Evolutionary conservation across 2,329 filamentous ascomycete species (phyloP).

Genomic region (Bipolaris gigantea): DNA sequence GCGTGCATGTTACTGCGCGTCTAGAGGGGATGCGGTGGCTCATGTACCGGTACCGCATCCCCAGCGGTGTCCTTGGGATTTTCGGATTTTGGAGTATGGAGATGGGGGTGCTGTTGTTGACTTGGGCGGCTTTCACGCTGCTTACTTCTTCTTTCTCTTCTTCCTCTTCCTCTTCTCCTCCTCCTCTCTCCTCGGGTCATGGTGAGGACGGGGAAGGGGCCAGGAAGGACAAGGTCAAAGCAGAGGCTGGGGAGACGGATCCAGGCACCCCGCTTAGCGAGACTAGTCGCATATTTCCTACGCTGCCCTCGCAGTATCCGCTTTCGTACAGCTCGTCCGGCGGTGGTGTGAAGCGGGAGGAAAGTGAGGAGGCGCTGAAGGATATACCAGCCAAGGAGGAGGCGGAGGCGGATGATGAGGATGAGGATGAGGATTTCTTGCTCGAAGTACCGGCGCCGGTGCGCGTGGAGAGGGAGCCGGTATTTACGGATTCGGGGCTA

Average conservation of each 20-base stretch:
- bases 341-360: not conserved
- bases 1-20: slow-evolving; percentile 70
- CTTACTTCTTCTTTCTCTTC: slow-evolving; percentile 29
- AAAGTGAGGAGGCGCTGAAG: slow-evolving; percentile 10
- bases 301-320: slow-evolving; percentile 48
- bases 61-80: slow-evolving; percentile 70
- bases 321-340: slow-evolving; percentile 42
- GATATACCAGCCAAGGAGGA: slow-evolving; percentile 32
- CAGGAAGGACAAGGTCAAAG: not conserved
- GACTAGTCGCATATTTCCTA: slow-evolving; percentile 54
- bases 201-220: not conserved
- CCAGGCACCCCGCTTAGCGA: slow-evolving; percentile 46
- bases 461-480: slow-evolving; percentile 9
- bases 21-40: slow-evolving; percentile 71
- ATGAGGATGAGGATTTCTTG: slow-evolving; percentile 51
- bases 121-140: slow-evolving; percentile 62
- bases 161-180: slow-evolving; percentile 29
- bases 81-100: slow-evolving; percentile 76
- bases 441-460: slow-evolving; percentile 36
- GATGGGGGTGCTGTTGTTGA: slow-evolving; percentile 65
- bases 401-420: slow-evolving; percentile 50
- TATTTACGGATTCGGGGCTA: slow-evolving; percentile 49
- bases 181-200: not conserved
- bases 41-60: slow-evolving; percentile 81
- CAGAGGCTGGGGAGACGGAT: slow-evolving; percentile 15